Base-by-base conservation (phyloP, 441 rosid species). In the Mallotus japonicus region DNA sequence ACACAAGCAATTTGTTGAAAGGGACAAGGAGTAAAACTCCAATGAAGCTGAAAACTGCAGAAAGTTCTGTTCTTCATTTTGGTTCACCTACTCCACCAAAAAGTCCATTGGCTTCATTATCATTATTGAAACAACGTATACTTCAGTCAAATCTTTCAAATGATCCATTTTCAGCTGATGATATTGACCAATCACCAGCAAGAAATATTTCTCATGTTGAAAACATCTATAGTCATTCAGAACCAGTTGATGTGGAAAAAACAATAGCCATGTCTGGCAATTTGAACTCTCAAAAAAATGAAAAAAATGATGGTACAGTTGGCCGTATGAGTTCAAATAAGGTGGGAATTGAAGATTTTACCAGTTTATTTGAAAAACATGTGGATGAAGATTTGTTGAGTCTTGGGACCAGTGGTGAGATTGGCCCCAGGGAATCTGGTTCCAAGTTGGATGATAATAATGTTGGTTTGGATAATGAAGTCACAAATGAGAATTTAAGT, bases 1-100 rank as follows among this genome's bases (percentile, higher is more conserved):
- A 89, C 69, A 84, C 89, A 80, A 84, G 85, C 65, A 90, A 85
- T 82, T 49, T 87, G 60, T 50, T 84, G 67, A 81, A 78, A 76
- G 80, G 80, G 76, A 64, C 78, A 70, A 73, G 65, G 77, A 76
- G 69, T 56, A 79, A 50, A 62, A 82, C 82, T 44, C 77, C 85
- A 24, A 22, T 63, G 67, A 81, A 72, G 69, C 58, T 58, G 32
- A 76, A 73, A 44, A 70, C 47, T 15, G 53, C 63, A 28, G 83
- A 65, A 70, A 79, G 75, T 65, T 70, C 75, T 46, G 70, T 37
- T 75, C 59, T 55, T 73, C 32, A 53, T 72, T 8, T 73, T 59
- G 82, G 79, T 70, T 87, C 86, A 20, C 84, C 85, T 17, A 76
- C 87, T 61, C 85, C 77, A 14, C 79, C 77, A 63, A 87, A 70